Evolutionary conservation across 495 filamentous ascomycete genomes (phyloP).

Genomic region (Penicillium steckii): DNA sequence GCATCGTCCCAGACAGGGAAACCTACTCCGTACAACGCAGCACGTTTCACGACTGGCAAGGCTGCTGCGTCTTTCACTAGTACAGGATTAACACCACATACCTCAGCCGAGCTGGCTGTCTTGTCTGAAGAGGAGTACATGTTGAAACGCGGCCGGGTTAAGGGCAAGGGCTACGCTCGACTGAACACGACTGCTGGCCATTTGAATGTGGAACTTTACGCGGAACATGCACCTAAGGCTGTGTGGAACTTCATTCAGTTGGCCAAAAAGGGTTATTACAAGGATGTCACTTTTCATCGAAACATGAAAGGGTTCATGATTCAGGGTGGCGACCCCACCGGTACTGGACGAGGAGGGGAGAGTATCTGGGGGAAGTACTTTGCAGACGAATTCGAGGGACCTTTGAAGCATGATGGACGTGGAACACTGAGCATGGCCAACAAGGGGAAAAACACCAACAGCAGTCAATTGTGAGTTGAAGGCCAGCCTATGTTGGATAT

Average conservation of each 20-base stretch:
- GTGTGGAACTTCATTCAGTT: constrained; percentile 97
- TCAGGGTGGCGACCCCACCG: constrained; percentile 74
- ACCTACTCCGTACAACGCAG: constrained; percentile 74
- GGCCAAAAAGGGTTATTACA: constrained; percentile 87
- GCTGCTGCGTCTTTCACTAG: constrained; percentile 94
- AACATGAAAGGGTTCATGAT: constrained; percentile 98
- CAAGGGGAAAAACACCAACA: constrained; percentile 97
- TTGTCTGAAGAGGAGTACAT: constrained; percentile 95
- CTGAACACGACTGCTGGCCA: constrained; percentile 81
- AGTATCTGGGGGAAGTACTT: constrained; percentile 92
- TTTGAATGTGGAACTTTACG: constrained; percentile 84
- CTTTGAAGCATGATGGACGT: constrained; percentile 71
- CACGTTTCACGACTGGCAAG: constrained; percentile 83
- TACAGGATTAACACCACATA: constrained; percentile 90
- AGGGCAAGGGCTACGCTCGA: constrained; percentile 84
- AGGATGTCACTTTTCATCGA: constrained; percentile 77
- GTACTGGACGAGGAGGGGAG: constrained; percentile 79
- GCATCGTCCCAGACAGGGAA: constrained; percentile 31
- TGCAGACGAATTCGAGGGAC: constrained; percentile 88
- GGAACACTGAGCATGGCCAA: constrained; percentile 94
- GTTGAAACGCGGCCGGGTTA: constrained; percentile 83
- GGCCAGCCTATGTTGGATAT: not conserved
- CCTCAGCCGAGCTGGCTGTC: constrained; percentile 76
- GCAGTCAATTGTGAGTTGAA: constrained; percentile 69
- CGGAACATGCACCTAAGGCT: constrained; percentile 85